These are phyloP conservation scores for Combretum micranthum DNA, from an alignment of 345 rosid species.

Conservation along the genomic window DNA sequence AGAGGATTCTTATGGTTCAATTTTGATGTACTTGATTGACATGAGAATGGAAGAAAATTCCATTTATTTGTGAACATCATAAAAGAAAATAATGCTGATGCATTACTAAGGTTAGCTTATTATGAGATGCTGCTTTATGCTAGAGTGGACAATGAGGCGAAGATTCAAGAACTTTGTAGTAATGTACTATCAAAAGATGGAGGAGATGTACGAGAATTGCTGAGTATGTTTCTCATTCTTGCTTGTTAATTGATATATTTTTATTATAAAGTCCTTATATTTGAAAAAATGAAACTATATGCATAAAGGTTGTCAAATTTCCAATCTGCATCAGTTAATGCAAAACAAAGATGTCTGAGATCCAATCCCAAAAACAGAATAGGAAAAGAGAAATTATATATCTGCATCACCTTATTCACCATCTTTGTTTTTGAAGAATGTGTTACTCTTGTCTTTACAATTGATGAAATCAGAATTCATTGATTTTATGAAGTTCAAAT, in stretches of 20 bases:
- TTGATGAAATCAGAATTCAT: no score
- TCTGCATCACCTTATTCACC: no score
- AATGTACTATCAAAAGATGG: constrained; percentile 18
- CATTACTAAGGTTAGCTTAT: constrained; percentile 51
- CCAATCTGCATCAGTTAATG: no score
- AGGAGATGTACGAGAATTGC: constrained; percentile 22
- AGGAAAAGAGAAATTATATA: no score
- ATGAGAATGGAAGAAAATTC: constrained; percentile 62
- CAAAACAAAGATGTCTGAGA: no score
- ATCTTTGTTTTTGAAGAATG: no score
- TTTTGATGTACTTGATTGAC: constrained; percentile 56
- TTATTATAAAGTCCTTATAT: not conserved
- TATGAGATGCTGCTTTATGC: constrained; percentile 79
- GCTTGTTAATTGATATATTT: not conserved
- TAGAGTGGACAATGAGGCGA: constrained; percentile 37
- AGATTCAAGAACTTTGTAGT: constrained; percentile 49
- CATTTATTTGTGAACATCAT: constrained; percentile 26
- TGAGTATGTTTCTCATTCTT: constrained; percentile 30
- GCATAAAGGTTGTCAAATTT: not conserved
- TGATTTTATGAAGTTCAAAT: no score
- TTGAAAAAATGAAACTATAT: not conserved
- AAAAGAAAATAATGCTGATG: constrained; percentile 27
- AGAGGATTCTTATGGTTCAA: constrained; percentile 58
- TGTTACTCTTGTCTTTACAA: no score
- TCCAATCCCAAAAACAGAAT: no score